Conservation (phyloP, 805 yeast species). For the Wickerhamomyces rabaulensis region DNA sequence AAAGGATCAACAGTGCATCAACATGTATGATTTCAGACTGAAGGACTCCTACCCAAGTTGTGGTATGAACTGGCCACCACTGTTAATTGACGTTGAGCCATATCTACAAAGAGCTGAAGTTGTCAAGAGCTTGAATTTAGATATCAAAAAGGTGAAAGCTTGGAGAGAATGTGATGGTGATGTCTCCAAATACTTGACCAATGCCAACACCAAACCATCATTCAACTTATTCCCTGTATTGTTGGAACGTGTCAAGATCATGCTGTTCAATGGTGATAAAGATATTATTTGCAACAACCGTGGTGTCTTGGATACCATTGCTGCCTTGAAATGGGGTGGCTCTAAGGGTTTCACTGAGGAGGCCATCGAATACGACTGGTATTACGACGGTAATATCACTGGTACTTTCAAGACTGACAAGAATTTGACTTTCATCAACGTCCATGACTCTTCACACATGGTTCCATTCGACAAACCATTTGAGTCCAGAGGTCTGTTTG, state of each 20-base stretch:
- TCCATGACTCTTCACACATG: slow-evolving; percentile 86
- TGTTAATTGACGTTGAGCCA: slow-evolving; percentile 43
- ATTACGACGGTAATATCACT: slow-evolving; percentile 33
- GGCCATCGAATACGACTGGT: slow-evolving; percentile 37
- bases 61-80: slow-evolving; percentile 91
- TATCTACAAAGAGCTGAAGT: slow-evolving; percentile 48
- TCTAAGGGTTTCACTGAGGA: slow-evolving; percentile 27
- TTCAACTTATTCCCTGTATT: slow-evolving; percentile 62
- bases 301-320: slow-evolving; percentile 68
- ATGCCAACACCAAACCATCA: slow-evolving; percentile 52
- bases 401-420: slow-evolving; percentile 51
- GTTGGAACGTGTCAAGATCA: slow-evolving; percentile 50
- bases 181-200: slow-evolving; percentile 50
- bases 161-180: slow-evolving; percentile 79
- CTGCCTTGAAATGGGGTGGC: slow-evolving; percentile 62
- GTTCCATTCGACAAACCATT: slow-evolving; percentile 80
- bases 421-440: slow-evolving; percentile 70
- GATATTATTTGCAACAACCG: slow-evolving; percentile 83
- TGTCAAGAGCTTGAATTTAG: slow-evolving; percentile 48
- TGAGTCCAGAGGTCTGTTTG: slow-evolving; percentile 65
- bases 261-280: slow-evolving; percentile 81
- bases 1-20: slow-evolving; percentile 53
- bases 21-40: slow-evolving; percentile 76
- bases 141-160: slow-evolving; percentile 27
- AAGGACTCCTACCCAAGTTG: slow-evolving; percentile 77